These are phyloP conservation scores for Urochloa ruziziensis DNA, from an alignment of 176 grass and related monocot species.

Conservation along the genomic window DNA sequence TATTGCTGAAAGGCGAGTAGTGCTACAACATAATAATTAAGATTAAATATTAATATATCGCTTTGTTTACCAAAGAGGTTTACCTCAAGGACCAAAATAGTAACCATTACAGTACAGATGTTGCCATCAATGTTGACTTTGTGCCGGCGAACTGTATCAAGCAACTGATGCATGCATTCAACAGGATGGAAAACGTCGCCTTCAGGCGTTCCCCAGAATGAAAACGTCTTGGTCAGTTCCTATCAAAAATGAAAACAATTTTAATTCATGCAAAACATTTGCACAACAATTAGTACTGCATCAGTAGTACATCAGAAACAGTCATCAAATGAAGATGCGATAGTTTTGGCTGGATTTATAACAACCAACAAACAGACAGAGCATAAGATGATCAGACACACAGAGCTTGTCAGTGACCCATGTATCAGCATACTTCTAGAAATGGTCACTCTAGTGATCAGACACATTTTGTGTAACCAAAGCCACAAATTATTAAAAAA, in stretches of 20 bases:
- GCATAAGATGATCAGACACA: not conserved
- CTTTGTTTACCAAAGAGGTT: constrained; percentile 15
- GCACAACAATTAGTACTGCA: not conserved
- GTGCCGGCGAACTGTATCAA: constrained; percentile 79
- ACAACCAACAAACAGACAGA: not conserved
- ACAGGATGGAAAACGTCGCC: constrained; percentile 77
- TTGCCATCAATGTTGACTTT: constrained; percentile 97
- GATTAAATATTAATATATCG: not conserved
- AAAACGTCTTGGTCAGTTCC: constrained; percentile 80
- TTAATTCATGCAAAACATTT: constrained; percentile 20
- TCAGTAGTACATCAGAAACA: not conserved
- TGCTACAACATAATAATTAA: not conserved
- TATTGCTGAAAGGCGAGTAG: not conserved
- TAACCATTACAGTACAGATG: constrained; percentile 93
- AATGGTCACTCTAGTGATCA: not conserved
- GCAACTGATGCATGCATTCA: constrained; percentile 95
- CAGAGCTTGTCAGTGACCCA: not conserved
- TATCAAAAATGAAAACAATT: constrained; percentile 30
- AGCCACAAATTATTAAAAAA: constrained; percentile 5
- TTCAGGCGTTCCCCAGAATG: constrained; percentile 85
- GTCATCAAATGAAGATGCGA: constrained; percentile 6
- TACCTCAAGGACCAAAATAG: constrained; percentile 98
- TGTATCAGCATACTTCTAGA: not conserved
- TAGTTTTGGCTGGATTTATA: not conserved
- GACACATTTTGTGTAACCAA: not conserved